phyloP scores from a whole-genome alignment of 2,329 filamentous ascomycete genomes.

The Penicillium freii region DNA sequence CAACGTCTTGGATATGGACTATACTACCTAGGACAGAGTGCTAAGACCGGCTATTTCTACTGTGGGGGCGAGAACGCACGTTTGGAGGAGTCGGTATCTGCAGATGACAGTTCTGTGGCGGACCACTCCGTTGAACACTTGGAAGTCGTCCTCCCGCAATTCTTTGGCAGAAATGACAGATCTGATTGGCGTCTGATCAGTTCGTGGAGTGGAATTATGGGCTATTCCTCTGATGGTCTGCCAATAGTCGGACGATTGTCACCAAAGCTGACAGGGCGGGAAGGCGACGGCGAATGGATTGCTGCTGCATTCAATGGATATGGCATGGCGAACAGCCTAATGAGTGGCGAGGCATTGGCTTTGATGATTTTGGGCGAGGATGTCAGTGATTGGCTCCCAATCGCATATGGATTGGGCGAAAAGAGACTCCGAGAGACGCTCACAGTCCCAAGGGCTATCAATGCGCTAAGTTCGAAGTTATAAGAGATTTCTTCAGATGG shows the following conservation, averaged over 20 bases:
- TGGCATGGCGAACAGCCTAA: constrained; percentile 60
- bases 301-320: constrained; percentile 65
- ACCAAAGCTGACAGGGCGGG: constrained; percentile 36
- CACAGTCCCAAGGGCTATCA: constrained; percentile 13
- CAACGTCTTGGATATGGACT: constrained; percentile 20
- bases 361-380: constrained; percentile 31
- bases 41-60: constrained; percentile 27
- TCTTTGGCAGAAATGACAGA: constrained; percentile 17
- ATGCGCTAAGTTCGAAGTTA: constrained; percentile 14
- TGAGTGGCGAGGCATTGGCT: constrained; percentile 28
- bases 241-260: constrained; percentile 54
- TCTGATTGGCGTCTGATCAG: constrained; percentile 24
- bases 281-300: constrained; percentile 47
- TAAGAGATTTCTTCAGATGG: not conserved
- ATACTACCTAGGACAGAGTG: constrained; percentile 30
- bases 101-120: constrained; percentile 24
- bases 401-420: constrained; percentile 24
- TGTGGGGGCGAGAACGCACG: constrained; percentile 28
- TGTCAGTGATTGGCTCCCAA: constrained; percentile 28
- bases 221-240: constrained; percentile 50
- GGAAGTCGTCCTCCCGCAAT: constrained; percentile 17
- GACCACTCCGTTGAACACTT: constrained; percentile 21
- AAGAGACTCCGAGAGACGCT: constrained; percentile 16
- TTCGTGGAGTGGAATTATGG: constrained; percentile 48
- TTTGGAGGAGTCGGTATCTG: constrained; percentile 19